These are phyloP conservation scores for Talaromyces funiculosus DNA, from an alignment of 2,329 filamentous ascomycete genomes.

Conservation along the genomic window DNA sequence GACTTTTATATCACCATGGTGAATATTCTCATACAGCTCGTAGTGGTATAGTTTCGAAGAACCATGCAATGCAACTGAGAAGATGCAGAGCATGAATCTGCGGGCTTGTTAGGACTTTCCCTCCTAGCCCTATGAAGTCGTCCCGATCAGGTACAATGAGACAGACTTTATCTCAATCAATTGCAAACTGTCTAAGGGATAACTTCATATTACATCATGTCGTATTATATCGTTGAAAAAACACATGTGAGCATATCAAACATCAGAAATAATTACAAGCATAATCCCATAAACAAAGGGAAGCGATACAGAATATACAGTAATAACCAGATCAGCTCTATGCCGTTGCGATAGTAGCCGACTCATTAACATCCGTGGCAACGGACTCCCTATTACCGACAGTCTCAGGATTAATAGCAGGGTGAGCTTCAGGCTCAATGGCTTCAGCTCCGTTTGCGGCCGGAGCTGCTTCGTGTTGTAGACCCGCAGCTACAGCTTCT, in stretches of 20 bases:
- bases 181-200: background rate
- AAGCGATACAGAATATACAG: background rate
- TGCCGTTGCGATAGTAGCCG: constrained; percentile 1
- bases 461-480: background rate
- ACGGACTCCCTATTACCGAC: constrained; percentile 13
- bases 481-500: background rate
- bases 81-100: no score
- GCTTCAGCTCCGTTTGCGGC: background rate
- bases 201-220: background rate
- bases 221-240: background rate
- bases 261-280: background rate
- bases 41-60: no score
- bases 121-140: no score
- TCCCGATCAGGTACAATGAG: background rate
- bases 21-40: no score
- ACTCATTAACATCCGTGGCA: constrained; percentile 4
- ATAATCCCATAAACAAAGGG: background rate
- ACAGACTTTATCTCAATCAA: background rate
- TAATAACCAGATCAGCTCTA: background rate
- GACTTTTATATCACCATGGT: no score
- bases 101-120: no score
- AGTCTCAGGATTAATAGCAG: background rate
- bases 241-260: background rate
- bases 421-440: background rate
- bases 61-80: no score